Percentiles rank a stretch among this genome's conserved stretches.
Evolutionary conservation across 163 green algal genomes (phyloP).

Genomic region (Chlorella variabilis): DNA sequence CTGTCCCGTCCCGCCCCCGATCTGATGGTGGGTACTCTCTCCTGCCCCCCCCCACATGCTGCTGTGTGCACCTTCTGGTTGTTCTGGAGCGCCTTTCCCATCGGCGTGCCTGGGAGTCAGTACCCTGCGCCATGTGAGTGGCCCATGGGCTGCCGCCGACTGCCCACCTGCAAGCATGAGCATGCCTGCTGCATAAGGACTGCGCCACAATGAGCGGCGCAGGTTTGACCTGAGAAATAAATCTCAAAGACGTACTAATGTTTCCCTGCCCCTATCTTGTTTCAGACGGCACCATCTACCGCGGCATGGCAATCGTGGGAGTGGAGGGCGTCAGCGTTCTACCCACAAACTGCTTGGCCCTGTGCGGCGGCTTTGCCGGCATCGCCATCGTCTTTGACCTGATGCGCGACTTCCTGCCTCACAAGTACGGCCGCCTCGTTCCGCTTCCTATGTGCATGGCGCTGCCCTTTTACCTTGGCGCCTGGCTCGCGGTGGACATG

Average conservation of each 20-base stretch:
- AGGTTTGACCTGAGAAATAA: too few relatives aligned
- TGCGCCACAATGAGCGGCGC: too few relatives aligned
- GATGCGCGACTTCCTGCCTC: constrained; percentile 33
- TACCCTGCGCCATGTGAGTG: constrained; percentile 47
- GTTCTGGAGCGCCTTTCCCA: constrained; percentile 43
- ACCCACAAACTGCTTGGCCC: constrained; percentile 46
- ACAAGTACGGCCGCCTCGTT: constrained; percentile 27
- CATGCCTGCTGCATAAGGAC: too few relatives aligned
- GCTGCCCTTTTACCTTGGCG: constrained; percentile 49
- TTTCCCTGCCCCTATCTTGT: too few relatives aligned
- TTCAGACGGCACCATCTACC: constrained; percentile 40
- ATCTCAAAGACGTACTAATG: too few relatives aligned
- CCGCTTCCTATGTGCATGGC: constrained; percentile 48
- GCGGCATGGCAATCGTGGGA: constrained; percentile 47
- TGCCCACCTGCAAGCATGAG: too few relatives aligned
- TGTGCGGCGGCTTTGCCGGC: constrained; percentile 32
- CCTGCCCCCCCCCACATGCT: too few relatives aligned
- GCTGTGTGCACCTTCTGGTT: too few relatives aligned
- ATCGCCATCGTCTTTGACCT: constrained; percentile 24
- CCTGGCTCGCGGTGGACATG: constrained; percentile 44
- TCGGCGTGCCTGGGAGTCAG: constrained; percentile 12
- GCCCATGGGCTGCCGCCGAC: too few relatives aligned
- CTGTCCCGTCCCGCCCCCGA: too few relatives aligned
- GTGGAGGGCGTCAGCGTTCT: constrained; percentile 39
- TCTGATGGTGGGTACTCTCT: too few relatives aligned